Base-by-base conservation (phyloP, 2,329 filamentous ascomycete genomes). In the Arthrobotrys megalospora region DNA sequence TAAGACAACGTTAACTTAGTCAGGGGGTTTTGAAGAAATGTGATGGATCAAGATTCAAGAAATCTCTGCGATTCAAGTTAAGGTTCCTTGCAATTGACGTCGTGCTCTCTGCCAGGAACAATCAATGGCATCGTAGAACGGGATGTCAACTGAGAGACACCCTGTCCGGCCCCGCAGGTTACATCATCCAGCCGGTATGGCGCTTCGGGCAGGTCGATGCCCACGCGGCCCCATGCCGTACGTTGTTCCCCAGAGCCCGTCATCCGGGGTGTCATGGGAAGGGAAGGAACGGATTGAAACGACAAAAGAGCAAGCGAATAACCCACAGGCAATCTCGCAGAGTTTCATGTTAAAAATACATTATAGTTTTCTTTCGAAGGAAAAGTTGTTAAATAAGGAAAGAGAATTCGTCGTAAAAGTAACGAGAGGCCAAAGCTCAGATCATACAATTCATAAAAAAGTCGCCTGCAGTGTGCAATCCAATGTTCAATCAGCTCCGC, bases 41-140 rank as follows among this genome's bases (percentile, higher is more conserved):
- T 48, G 65, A 58, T 36, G 32, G 47, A 50, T 24, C 64, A 36
- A n/a, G 36, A 63, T n/a, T 28, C 11, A 52, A 19, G 43, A 63
- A 72, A 72, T 65, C 45, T 72, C 68, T 72, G 68, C 68, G 55
- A 11, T 72, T 65, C 55, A 47, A 65, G 45, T 64, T 67, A 38
- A 14, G 24, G 24, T 28, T 28, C 24, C 24, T 53, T 50, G 19
- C 28, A 5, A 32, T 52, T 32, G 47, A 52, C 47, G 47, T 52
- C 47, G 47, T 52, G 11, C 47, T 21, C 21, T 28, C 47, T 1
- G 36, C 1, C 36, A 38, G 12, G 36, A 8, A 10, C 36, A 38
- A 38, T 8, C 36, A 38, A 38, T 38, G 36, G 36, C 41, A 45
- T 45, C 41, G 41, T 6, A 45, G n/a, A 45, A 16, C 45, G 24